Conservation (phyloP, 2,329 filamentous ascomycete species). For the Calonectria multiphialidica region DNA sequence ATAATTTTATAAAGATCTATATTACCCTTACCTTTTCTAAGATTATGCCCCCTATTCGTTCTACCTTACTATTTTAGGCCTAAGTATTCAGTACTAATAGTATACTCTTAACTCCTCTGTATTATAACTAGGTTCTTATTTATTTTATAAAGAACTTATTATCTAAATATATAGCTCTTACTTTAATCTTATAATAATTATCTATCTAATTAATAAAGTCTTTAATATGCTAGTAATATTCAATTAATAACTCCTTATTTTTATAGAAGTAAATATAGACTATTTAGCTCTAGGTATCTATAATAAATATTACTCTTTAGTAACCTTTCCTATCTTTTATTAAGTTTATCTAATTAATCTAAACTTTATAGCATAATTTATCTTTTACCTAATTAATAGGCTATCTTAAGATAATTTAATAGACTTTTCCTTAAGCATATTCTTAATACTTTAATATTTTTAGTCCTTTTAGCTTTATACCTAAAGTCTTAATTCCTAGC, state of each 20-base stretch:
- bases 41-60: not conserved
- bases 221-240: not conserved
- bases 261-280: not conserved
- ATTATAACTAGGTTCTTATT: not conserved
- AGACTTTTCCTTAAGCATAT: not conserved
- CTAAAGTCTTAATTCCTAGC: no score
- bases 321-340: not conserved
- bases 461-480: conserved; percentile 12
- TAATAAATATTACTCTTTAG: not conserved
- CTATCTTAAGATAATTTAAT: not conserved
- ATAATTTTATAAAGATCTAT: not conserved
- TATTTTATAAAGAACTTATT: not conserved
- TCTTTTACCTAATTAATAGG: not conserved
- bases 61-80: not conserved
- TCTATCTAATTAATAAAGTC: not conserved
- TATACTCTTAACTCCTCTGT: not conserved
- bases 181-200: not conserved
- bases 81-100: not conserved
- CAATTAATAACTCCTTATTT: not conserved
- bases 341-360: not conserved
- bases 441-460: not conserved
- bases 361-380: not conserved
- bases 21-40: not conserved
- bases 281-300: not conserved
- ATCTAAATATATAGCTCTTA: not conserved